phyloP scores from a whole-genome alignment of 352 stramenopile genomes.

The Pythium pyrilobum region DNA sequence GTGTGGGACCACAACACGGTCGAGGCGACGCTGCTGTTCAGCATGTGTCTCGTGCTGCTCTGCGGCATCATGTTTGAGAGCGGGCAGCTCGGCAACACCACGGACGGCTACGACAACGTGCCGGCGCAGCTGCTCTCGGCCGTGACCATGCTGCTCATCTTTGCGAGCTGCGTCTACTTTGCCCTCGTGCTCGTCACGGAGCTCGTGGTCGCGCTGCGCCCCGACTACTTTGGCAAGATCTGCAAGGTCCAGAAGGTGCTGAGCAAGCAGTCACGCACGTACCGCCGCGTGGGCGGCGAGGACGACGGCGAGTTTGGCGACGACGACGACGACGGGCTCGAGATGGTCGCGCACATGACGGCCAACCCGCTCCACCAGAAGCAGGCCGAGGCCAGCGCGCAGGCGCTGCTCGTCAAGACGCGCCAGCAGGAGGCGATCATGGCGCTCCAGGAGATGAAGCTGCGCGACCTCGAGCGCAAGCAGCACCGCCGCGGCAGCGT shows the following conservation, averaged over 20 bases:
- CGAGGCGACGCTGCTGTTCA: slow-evolving; percentile 65
- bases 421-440: slow-evolving; percentile 45
- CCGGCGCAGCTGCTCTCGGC: slow-evolving; percentile 42
- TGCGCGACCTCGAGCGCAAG: slow-evolving; percentile 28
- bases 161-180: slow-evolving; percentile 55
- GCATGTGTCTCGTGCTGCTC: slow-evolving; percentile 58
- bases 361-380: slow-evolving; percentile 59
- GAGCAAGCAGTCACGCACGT: slow-evolving; percentile 29
- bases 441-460: slow-evolving; percentile 48
- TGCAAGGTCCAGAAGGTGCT: slow-evolving; percentile 59
- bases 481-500: slow-evolving; percentile 24
- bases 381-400: slow-evolving; percentile 28
- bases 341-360: slow-evolving; percentile 66
- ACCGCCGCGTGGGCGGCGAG: not conserved
- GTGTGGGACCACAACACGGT: slow-evolving; percentile 82
- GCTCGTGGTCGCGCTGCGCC: slow-evolving; percentile 51
- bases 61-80: slow-evolving; percentile 66
- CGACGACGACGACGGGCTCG: slow-evolving; percentile 47
- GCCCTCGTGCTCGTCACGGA: slow-evolving; percentile 55
- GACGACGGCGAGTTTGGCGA: slow-evolving; percentile 20
- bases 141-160: slow-evolving; percentile 52
- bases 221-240: slow-evolving; percentile 59
- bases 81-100: slow-evolving; percentile 36
- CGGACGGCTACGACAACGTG: slow-evolving; percentile 38
- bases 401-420: slow-evolving; percentile 27